These are phyloP conservation scores for Dioscorea cayenensis DNA, from an alignment of 116 monocot genomes.

Conservation along the genomic window DNA sequence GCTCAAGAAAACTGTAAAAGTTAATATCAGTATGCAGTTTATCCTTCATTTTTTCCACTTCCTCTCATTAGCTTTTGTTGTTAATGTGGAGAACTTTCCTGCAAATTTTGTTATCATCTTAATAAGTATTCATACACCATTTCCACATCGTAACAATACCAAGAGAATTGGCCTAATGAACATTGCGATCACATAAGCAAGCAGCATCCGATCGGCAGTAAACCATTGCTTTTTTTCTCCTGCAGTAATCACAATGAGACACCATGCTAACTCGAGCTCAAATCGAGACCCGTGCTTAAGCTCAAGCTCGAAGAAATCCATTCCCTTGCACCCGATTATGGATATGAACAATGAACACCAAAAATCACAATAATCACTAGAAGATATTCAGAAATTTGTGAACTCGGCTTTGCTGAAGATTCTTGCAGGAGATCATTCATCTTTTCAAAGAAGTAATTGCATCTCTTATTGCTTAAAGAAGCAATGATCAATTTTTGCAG, in stretches of 20 bases:
- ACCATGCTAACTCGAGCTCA: slow-evolving; percentile 30
- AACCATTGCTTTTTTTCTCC: slow-evolving; percentile 67
- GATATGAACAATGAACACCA: too few relatives aligned
- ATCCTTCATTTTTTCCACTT: too few relatives aligned
- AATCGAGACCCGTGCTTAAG: neutral
- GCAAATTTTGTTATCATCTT: neutral
- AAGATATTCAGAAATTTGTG: neutral
- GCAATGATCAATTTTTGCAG: neutral
- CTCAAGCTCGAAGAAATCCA: neutral
- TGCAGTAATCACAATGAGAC: slow-evolving; percentile 71
- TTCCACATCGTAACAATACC: too few relatives aligned
- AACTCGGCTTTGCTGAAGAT: neutral
- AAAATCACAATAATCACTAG: neutral
- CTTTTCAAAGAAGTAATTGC: neutral
- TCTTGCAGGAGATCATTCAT: neutral
- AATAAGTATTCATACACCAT: too few relatives aligned
- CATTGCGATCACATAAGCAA: slow-evolving; percentile 74
- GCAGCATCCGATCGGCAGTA: slow-evolving; percentile 89
- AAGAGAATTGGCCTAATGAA: slow-evolving; percentile 89
- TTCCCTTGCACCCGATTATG: too few relatives aligned
- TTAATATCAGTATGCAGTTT: too few relatives aligned
- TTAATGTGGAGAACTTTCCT: slow-evolving; percentile 95
- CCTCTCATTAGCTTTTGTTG: too few relatives aligned
- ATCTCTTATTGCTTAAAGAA: neutral
- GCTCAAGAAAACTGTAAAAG: too few relatives aligned